phyloP scores from a whole-genome alignment of 257 asterid species.

The Petunia axillaris region DNA sequence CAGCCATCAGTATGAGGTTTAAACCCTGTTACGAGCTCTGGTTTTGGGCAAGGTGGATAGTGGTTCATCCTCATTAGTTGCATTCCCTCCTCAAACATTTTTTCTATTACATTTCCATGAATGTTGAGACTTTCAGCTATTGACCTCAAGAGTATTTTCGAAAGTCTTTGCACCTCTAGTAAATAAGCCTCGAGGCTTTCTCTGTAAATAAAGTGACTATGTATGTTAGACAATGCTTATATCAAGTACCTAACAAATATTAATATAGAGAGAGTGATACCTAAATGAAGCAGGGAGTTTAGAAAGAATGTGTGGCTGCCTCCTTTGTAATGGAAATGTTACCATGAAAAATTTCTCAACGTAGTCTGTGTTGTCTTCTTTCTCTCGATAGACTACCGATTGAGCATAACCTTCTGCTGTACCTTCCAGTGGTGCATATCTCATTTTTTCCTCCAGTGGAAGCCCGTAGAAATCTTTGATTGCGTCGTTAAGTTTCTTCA shows the following conservation, averaged over 20 bases:
- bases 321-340: slow-evolving; percentile 47
- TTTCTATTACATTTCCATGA: slow-evolving; percentile 35
- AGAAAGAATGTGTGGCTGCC: slow-evolving; percentile 65
- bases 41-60: slow-evolving; percentile 68
- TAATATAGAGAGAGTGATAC: slow-evolving; percentile 26
- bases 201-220: slow-evolving; percentile 37
- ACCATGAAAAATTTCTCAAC: slow-evolving; percentile 64
- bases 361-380: slow-evolving; percentile 59
- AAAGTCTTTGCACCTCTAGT: slow-evolving; percentile 45
- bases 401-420: slow-evolving; percentile 69
- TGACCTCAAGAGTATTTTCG: slow-evolving; percentile 33
- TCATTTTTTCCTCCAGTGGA: slow-evolving; percentile 58
- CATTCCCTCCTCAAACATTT: slow-evolving; percentile 62
- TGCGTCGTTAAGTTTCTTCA: slow-evolving; percentile 56
- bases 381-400: slow-evolving; percentile 9
- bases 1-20: slow-evolving; percentile 66
- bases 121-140: slow-evolving; percentile 48
- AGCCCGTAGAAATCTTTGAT: slow-evolving; percentile 61
- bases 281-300: slow-evolving; percentile 61
- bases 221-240: not conserved
- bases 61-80: slow-evolving; percentile 63
- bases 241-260: not conserved
- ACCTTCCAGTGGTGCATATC: slow-evolving; percentile 44
- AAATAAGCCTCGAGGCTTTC: slow-evolving; percentile 58
- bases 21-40: slow-evolving; percentile 56